Conservation (phyloP, 2,329 filamentous ascomycete species). For the Dendrostoma leiphaemia region DNA sequence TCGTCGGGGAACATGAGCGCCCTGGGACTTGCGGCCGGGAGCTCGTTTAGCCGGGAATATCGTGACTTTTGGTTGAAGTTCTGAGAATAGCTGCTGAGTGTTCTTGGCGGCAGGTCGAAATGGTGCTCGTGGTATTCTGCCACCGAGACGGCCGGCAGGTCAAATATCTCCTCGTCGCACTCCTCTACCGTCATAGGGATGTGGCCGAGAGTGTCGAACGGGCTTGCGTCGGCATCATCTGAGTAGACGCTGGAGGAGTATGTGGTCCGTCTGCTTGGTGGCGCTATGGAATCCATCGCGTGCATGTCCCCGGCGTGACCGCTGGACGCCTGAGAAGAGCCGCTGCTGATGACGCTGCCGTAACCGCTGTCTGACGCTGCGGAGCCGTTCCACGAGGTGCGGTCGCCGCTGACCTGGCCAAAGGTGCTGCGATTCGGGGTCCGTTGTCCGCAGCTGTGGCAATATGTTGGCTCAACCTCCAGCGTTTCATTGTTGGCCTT, state of each 20-base stretch:
- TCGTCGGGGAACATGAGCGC: neutral
- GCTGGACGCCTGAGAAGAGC: neutral
- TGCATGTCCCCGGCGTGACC: neutral
- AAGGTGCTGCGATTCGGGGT: neutral
- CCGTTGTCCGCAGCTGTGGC: conserved; percentile 13
- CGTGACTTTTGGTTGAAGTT: conserved; percentile 7
- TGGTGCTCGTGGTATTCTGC: neutral
- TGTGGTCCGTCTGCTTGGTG: neutral
- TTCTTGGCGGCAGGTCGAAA: conserved; percentile 1
- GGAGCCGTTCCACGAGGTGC: conserved; percentile 8
- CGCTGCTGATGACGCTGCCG: neutral
- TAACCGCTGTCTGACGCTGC: conserved; percentile 16
- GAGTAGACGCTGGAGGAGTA: conserved; percentile 13
- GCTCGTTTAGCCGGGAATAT: conserved; percentile 12
- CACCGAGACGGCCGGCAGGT: neutral
- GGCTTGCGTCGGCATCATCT: neutral
- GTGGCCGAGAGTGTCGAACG: neutral
- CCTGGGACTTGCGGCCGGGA: conserved; percentile 5
- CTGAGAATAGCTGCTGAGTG: neutral
- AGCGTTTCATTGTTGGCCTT: too few relatives aligned
- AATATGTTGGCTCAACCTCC: neutral
- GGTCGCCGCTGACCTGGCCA: neutral
- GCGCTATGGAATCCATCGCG: neutral
- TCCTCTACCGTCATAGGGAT: neutral
- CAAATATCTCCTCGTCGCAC: neutral